Base-by-base conservation (phyloP, 495 filamentous ascomycete genomes). In the Penicillium dipodomyicola region DNA sequence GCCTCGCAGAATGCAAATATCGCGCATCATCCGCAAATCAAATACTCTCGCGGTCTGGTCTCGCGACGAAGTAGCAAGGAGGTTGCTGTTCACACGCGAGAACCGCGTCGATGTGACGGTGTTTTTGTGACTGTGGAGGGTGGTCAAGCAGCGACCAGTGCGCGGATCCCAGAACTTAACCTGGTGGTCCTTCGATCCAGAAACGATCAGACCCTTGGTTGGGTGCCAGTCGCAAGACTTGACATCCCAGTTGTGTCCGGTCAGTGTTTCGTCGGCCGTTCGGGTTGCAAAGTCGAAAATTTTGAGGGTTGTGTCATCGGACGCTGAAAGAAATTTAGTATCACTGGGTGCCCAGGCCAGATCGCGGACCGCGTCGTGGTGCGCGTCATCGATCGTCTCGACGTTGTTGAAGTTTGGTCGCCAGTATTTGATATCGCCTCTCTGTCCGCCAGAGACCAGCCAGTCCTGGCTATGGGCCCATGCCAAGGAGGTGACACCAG, bases 331-430 rank as follows among this genome's bases (percentile, higher is more conserved):
- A 65, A 98, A 98, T 69, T 97, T 97, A 47, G 85, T 79, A 67
- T 98, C 94, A 59, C 87, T 96, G 1, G 94, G 94, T 49, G 89
- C 86, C 70, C 96, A 97, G 14, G 93, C 85, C n/a, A 98, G 76
- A 61, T 95, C 94, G 50, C 94, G 83, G 47, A 98, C 87, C 22
- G 94, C 85, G 64, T 96, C 91, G 56, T 80, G 82, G 67, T 97
- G 94, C 22, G 92, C 94, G 68, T 92, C 89, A 68, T 92, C 89
- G 42, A 98, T 89, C 30, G 87, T 89, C 70, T 97, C 90, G 56
- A 97, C 91, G 65, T 97, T 97, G 79, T 98, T 97, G 78, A 98
- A 97, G 71, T 97, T 98, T 3, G 94, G 91, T 66, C 96, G 91
- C 93, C 93, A 98, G 75, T 97, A 97, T 73, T 97, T 98, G 70